These are phyloP conservation scores for Brasilioporus rufonigricans DNA, from an alignment of 768 basidiomycete genomes.

Conservation along the genomic window DNA sequence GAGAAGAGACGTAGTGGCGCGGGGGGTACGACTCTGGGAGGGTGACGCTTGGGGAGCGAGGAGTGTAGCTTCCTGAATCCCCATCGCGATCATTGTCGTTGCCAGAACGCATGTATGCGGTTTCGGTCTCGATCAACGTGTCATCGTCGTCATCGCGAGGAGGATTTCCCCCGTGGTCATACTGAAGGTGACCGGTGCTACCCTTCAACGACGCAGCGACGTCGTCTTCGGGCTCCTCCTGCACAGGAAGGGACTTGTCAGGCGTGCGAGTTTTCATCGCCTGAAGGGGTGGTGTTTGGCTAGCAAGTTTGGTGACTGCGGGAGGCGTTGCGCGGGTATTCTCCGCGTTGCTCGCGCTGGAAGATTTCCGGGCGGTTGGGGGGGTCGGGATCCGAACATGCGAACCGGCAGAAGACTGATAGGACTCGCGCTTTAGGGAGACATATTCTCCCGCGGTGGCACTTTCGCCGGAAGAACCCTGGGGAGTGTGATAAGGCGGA, in stretches of 20 bases:
- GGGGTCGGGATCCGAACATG: slow-evolving; percentile 31
- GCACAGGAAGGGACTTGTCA: slow-evolving; percentile 71
- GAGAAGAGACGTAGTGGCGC: no score
- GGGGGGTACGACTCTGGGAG: slow-evolving; percentile 49
- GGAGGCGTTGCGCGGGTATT: slow-evolving; percentile 35
- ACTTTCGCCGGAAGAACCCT: slow-evolving; percentile 45
- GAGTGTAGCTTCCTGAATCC: slow-evolving; percentile 56
- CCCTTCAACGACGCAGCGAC: slow-evolving; percentile 36
- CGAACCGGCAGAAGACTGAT: slow-evolving; percentile 30
- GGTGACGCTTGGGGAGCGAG: slow-evolving; percentile 53
- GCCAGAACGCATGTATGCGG: slow-evolving; percentile 33
- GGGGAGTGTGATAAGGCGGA: slow-evolving; percentile 48
- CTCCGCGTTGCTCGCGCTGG: slow-evolving; percentile 18
- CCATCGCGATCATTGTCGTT: slow-evolving; percentile 40
- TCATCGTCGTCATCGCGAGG: slow-evolving; percentile 47
- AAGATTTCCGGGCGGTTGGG: slow-evolving; percentile 25
- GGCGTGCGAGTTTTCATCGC: slow-evolving; percentile 54
- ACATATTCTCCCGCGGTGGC: slow-evolving; percentile 41
- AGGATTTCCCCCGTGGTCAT: slow-evolving; percentile 35
- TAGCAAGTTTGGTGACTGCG: slow-evolving; percentile 37
- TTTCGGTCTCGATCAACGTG: slow-evolving; percentile 43
- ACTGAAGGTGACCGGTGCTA: slow-evolving; percentile 38
- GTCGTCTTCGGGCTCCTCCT: slow-evolving; percentile 76
- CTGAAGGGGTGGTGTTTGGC: slow-evolving; percentile 57
- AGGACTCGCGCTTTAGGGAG: slow-evolving; percentile 45